phyloP scores from a whole-genome alignment of 1,284 basidiomycete species.

The Ustilago xerochloae region DNA sequence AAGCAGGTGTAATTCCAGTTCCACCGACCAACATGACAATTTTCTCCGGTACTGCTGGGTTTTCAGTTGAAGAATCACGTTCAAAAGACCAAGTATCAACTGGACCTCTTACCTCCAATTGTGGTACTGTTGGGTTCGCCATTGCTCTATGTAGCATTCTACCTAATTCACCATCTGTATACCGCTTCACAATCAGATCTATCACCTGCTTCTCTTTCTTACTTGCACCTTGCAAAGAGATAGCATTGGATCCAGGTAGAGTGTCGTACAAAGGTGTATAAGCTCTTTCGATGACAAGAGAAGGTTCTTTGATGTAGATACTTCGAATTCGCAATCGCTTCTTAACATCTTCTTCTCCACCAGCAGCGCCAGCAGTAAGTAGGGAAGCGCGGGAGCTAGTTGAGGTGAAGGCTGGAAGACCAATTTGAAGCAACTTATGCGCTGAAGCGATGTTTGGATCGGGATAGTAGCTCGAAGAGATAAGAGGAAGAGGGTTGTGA shows the following conservation, averaged over 20 bases:
- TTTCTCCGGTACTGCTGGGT: slow-evolving; percentile 13
- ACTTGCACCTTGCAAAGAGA: background rate
- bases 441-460: slow-evolving; percentile 11
- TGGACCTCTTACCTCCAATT: slow-evolving; percentile 49
- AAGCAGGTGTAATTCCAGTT: slow-evolving; percentile 54
- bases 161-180: slow-evolving; percentile 53
- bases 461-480: slow-evolving; percentile 22
- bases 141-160: slow-evolving; percentile 38
- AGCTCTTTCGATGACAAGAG: slow-evolving; percentile 53
- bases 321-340: slow-evolving; percentile 30
- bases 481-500: slow-evolving; percentile 19
- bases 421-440: slow-evolving; percentile 32
- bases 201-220: slow-evolving; percentile 7
- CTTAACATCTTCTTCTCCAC: background rate
- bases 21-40: slow-evolving; percentile 51
- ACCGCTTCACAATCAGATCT: slow-evolving; percentile 50
- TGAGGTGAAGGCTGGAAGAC: slow-evolving; percentile 11
- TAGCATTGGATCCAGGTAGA: slow-evolving; percentile 18
- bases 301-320: slow-evolving; percentile 52
- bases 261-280: slow-evolving; percentile 56
- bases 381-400: background rate
- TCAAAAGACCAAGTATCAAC: slow-evolving; percentile 48
- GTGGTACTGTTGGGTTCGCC: slow-evolving; percentile 10
- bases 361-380: background rate
- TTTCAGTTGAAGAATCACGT: slow-evolving; percentile 2